Evolutionary conservation across 192 early-diverging fungal species (phyloP).

Genomic region (Podila horticola): DNA sequence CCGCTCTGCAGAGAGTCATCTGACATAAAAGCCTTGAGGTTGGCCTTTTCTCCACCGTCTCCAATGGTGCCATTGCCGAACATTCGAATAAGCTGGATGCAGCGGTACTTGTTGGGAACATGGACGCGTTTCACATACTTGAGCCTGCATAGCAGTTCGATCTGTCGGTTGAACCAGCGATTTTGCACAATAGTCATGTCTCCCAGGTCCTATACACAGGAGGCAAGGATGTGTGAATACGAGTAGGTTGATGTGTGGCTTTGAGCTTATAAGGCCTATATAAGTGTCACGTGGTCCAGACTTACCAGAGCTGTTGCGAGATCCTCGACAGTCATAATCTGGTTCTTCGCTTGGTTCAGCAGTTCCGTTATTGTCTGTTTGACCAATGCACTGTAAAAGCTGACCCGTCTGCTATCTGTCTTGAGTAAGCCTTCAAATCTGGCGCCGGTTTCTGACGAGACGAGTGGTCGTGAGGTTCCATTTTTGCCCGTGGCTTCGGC

Average conservation of each 20-base stretch:
- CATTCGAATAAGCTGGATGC: conserved; percentile 58
- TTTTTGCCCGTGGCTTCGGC: conserved; percentile 16
- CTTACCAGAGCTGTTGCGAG: conserved; percentile 66
- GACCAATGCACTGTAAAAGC: conserved; percentile 65
- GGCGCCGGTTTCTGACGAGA: background rate
- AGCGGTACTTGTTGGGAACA: conserved; percentile 53
- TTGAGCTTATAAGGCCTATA: too few relatives aligned
- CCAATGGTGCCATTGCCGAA: conserved; percentile 19
- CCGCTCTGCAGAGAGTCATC: conserved; percentile 54
- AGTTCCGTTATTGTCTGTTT: conserved; percentile 65
- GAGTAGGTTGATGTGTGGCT: too few relatives aligned
- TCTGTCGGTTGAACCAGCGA: conserved; percentile 68
- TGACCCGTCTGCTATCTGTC: conserved; percentile 41
- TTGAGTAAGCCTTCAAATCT: conserved; percentile 29
- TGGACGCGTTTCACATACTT: conserved; percentile 64
- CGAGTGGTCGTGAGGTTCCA: conserved; percentile 8
- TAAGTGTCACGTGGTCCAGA: background rate
- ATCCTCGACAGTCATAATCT: conserved; percentile 64
- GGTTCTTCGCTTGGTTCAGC: conserved; percentile 58
- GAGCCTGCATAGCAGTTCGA: conserved; percentile 55
- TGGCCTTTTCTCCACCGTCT: conserved; percentile 16
- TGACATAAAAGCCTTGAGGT: conserved; percentile 26
- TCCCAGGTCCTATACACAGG: conserved; percentile 35
- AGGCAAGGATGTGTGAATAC: background rate
- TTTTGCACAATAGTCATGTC: conserved; percentile 55